These are phyloP conservation scores for Candida sonorensis DNA, from an alignment of 805 yeast species.

Conservation along the genomic window DNA sequence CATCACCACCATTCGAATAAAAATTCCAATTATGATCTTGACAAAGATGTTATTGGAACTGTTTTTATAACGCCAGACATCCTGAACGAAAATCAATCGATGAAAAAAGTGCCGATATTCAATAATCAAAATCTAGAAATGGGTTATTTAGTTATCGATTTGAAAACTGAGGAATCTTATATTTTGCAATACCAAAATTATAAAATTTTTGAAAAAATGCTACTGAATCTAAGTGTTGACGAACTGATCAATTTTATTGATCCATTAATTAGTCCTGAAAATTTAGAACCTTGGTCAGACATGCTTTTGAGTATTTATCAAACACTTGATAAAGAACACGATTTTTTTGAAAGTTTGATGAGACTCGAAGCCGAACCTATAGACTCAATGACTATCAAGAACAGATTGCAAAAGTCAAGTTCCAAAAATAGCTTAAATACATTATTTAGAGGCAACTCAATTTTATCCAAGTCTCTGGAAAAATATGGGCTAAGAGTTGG, in stretches of 20 bases:
- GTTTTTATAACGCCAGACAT: conserved; percentile 48
- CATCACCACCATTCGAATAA: too few relatives aligned
- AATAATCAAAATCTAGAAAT: conserved; percentile 31
- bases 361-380: conserved; percentile 54
- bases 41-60: conserved; percentile 44
- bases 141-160: conserved; percentile 52
- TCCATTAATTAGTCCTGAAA: conserved; percentile 19
- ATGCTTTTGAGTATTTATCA: conserved; percentile 72
- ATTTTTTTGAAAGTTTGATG: conserved; percentile 67
- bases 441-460: conserved; percentile 77
- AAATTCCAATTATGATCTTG: too few relatives aligned
- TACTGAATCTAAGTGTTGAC: conserved; percentile 44
- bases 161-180: conserved; percentile 45
- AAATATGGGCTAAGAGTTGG: conserved; percentile 72
- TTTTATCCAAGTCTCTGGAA: conserved; percentile 78
- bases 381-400: conserved; percentile 37
- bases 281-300: conserved; percentile 48
- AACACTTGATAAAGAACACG: conserved; percentile 56
- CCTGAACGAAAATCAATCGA: conserved; percentile 25
- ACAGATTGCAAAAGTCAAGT: conserved; percentile 28
- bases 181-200: conserved; percentile 57
- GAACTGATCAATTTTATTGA: conserved; percentile 45
- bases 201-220: conserved; percentile 53
- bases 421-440: conserved; percentile 47
- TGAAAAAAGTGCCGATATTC: conserved; percentile 16